These are phyloP conservation scores for Penicillium cinerascens DNA, from an alignment of 495 filamentous ascomycete species.

Conservation along the genomic window DNA sequence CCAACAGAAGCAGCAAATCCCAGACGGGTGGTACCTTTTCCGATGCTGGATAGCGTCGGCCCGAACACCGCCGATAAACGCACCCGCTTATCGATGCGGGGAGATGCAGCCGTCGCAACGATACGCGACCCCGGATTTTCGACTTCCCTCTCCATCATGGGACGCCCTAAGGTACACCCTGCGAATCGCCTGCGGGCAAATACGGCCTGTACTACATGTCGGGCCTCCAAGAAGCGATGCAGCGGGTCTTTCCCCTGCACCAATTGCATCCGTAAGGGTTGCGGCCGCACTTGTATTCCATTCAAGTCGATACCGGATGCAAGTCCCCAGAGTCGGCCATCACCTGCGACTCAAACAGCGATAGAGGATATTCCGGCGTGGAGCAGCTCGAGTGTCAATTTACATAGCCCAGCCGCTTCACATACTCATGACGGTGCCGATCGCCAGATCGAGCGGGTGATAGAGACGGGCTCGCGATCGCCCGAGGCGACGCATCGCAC, in stretches of 20 bases:
- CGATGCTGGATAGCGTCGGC: neutral
- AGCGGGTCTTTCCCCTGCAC: slow-evolving; percentile 39
- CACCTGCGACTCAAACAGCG: neutral
- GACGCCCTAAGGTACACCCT: slow-evolving; percentile 37
- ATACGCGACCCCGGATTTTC: slow-evolving; percentile 3
- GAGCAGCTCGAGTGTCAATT: neutral
- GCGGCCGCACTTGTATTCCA: slow-evolving; percentile 30
- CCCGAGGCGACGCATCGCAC: slow-evolving; percentile 36
- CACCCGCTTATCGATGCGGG: neutral
- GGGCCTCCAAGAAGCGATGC: slow-evolving; percentile 39
- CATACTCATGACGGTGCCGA: slow-evolving; percentile 3
- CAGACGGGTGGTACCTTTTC: neutral
- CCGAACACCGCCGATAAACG: neutral
- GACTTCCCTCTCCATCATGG: slow-evolving; percentile 24
- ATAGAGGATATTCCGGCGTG: neutral
- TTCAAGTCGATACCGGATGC: slow-evolving; percentile 19
- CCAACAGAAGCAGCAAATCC: too few relatives aligned
- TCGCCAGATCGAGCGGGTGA: neutral
- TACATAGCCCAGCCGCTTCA: slow-evolving; percentile 3
- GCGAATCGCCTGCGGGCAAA: slow-evolving; percentile 34
- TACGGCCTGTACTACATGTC: slow-evolving; percentile 36
- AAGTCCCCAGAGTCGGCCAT: neutral
- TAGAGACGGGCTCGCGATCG: slow-evolving; percentile 19
- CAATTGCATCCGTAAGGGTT: slow-evolving; percentile 33
- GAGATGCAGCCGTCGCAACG: neutral